These are phyloP conservation scores for Sclerotinia minor DNA, from an alignment of 2,329 filamentous ascomycete species.

Conservation along the genomic window DNA sequence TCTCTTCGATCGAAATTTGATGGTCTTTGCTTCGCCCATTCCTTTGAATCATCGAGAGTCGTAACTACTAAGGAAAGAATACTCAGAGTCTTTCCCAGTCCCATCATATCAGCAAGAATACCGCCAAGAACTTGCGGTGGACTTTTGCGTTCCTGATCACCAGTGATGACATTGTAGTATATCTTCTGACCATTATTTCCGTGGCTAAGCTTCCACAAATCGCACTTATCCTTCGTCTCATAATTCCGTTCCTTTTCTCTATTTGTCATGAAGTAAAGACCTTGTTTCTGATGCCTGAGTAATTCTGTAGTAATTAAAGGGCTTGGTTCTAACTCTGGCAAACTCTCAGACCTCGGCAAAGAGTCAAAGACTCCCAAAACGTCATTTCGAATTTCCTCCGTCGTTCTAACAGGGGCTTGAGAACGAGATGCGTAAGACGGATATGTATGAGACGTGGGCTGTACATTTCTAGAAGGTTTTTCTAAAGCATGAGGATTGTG, in stretches of 20 bases:
- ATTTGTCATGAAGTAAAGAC: slow-evolving; percentile 78
- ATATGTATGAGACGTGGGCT: slow-evolving; percentile 37
- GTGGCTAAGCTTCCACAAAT: slow-evolving; percentile 71
- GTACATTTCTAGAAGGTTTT: slow-evolving; percentile 34
- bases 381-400: slow-evolving; percentile 83
- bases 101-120: slow-evolving; percentile 84
- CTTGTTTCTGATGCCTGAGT: slow-evolving; percentile 86
- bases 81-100: slow-evolving; percentile 82
- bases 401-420: slow-evolving; percentile 56
- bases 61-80: slow-evolving; percentile 75
- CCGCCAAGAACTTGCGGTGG: slow-evolving; percentile 71
- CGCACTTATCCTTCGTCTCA: slow-evolving; percentile 58
- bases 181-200: slow-evolving; percentile 57
- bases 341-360: slow-evolving; percentile 70
- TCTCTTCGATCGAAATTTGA: slow-evolving; percentile 37
- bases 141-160: slow-evolving; percentile 57
- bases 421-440: slow-evolving; percentile 42
- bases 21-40: slow-evolving; percentile 60
- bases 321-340: slow-evolving; percentile 71
- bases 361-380: slow-evolving; percentile 87
- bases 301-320: slow-evolving; percentile 64
- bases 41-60: slow-evolving; percentile 60
- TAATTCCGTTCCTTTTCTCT: slow-evolving; percentile 69
- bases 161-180: slow-evolving; percentile 86
- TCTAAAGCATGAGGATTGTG: slow-evolving; percentile 68